Evolutionary conservation across 768 basidiomycete genomes (phyloP).

Genomic region (Russula foetens): DNA sequence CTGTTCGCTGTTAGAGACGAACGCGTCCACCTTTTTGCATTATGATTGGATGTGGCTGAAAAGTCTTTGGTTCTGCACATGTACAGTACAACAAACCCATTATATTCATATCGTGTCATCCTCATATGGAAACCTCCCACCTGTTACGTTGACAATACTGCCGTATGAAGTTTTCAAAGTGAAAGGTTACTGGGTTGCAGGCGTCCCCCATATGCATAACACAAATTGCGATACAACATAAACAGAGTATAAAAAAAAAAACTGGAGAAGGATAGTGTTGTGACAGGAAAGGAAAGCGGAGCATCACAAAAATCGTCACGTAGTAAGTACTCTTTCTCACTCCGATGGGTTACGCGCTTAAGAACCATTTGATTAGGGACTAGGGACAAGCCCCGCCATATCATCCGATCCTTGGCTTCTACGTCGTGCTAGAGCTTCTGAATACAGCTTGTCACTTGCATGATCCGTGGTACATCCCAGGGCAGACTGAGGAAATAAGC

Average conservation of each 20-base stretch:
- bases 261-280: not conserved
- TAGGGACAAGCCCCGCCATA: not conserved
- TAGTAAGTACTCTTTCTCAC: not conserved
- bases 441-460: not conserved
- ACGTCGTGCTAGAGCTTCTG: not conserved
- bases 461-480: not conserved
- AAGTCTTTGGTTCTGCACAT: not conserved
- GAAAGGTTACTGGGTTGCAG: not conserved
- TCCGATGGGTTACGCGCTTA: not conserved
- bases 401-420: not conserved
- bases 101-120: not conserved
- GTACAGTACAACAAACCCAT: not conserved
- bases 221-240: not conserved
- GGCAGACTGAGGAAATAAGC: not conserved
- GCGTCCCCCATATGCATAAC: not conserved
- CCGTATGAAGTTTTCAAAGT: not conserved
- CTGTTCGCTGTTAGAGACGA: conserved; percentile 66
- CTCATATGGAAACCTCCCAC: not conserved
- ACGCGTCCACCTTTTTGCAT: conserved; percentile 49
- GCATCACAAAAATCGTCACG: not conserved
- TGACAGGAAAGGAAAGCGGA: not conserved
- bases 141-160: not conserved
- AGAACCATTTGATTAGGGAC: not conserved
- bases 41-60: not conserved
- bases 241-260: not conserved